These are phyloP conservation scores for Persicaria tinctoria DNA, from an alignment of 148 eudicot species.

Conservation along the genomic window DNA sequence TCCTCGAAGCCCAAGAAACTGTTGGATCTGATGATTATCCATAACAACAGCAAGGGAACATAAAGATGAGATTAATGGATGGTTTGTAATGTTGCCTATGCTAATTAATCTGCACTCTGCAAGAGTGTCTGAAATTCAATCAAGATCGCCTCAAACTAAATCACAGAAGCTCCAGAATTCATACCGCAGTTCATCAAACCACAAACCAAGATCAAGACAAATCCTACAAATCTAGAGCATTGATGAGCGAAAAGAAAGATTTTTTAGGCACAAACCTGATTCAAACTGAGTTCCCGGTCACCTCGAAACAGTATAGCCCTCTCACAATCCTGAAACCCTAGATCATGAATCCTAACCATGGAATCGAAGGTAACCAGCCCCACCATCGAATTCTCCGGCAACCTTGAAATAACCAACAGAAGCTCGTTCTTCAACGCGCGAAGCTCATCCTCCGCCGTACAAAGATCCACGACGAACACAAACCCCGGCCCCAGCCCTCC, in stretches of 20 bases:
- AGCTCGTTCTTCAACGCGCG: slow-evolving; percentile 65
- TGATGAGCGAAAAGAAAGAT: background rate
- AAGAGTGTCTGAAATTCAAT: slow-evolving; percentile 8
- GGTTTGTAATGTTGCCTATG: background rate
- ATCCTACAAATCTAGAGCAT: background rate
- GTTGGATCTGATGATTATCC: slow-evolving; percentile 47
- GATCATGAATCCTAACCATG: slow-evolving; percentile 78
- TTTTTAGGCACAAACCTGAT: slow-evolving; percentile 40
- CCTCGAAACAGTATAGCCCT: slow-evolving; percentile 82
- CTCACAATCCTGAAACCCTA: slow-evolving; percentile 62
- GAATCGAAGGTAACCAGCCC: slow-evolving; percentile 83
- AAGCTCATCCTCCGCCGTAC: slow-evolving; percentile 67
- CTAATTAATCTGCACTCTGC: background rate
- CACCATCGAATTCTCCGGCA: slow-evolving; percentile 73
- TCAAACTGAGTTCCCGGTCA: slow-evolving; percentile 58
- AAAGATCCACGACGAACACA: slow-evolving; percentile 83
- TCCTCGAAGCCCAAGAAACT: slow-evolving; percentile 53
- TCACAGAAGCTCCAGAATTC: background rate
- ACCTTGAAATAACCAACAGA: slow-evolving; percentile 38
- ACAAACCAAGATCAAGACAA: background rate
- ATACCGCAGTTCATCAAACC: background rate
- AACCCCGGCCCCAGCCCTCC: slow-evolving; percentile 47
- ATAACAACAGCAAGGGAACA: background rate
- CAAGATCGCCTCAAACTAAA: background rate
- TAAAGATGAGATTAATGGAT: background rate